phyloP scores from a whole-genome alignment of 495 filamentous ascomycete genomes.

The Xylona heveae region DNA sequence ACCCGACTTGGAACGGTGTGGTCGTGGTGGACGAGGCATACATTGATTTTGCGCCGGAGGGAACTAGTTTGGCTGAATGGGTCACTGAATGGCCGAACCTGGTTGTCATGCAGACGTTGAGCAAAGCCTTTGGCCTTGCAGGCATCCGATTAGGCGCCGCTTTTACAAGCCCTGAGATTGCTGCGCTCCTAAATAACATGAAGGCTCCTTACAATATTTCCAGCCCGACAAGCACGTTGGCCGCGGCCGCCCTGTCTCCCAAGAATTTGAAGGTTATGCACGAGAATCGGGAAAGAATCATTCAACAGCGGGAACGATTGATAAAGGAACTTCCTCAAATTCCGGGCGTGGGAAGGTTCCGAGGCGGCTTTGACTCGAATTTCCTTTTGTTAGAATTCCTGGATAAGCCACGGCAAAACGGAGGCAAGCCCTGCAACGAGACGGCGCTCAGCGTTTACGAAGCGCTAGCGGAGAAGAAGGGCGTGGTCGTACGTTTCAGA shows the following conservation, averaged over 20 bases:
- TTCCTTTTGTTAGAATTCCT: conserved; percentile 82
- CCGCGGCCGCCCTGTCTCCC: conserved; percentile 42
- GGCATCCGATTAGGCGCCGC: conserved; percentile 62
- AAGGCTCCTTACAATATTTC: conserved; percentile 95
- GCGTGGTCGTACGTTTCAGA: conserved; percentile 82
- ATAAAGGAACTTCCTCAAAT: conserved; percentile 52
- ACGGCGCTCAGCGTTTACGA: conserved; percentile 64
- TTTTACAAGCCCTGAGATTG: conserved; percentile 36
- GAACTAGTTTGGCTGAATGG: conserved; percentile 75
- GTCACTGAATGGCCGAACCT: conserved; percentile 87
- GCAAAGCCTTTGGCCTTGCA: conserved; percentile 88
- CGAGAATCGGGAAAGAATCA: conserved; percentile 38
- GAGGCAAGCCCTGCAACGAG: conserved; percentile 54
- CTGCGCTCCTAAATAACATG: conserved; percentile 58
- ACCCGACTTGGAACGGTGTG: conserved; percentile 89
- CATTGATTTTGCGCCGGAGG: conserved; percentile 74
- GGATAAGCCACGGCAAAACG: conserved; percentile 27
- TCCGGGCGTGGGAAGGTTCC: conserved; percentile 56
- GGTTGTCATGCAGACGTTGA: conserved; percentile 92
- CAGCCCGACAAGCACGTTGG: conserved; percentile 65
- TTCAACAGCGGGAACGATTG: conserved; percentile 57
- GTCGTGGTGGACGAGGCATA: conserved; percentile 93
- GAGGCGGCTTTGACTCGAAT: conserved; percentile 64
- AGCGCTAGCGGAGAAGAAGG: conserved; percentile 61
- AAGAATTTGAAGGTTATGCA: conserved; percentile 51